Percentiles rank a stretch among this genome's conserved stretches.
Conservation (phyloP, 805 yeast species). For the Candida xyloterini region DNA sequence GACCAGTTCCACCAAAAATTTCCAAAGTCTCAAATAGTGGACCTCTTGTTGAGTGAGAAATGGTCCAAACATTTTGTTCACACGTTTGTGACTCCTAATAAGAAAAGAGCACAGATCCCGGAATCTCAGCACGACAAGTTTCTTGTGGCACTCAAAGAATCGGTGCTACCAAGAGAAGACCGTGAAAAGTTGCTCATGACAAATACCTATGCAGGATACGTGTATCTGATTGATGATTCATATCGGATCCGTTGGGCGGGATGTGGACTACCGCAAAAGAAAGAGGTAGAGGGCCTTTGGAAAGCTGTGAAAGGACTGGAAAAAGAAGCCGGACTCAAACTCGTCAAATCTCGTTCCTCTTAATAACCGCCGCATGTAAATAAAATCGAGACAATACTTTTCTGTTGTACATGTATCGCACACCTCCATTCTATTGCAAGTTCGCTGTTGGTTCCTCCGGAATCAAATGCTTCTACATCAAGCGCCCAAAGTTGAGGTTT, state of each 20-base stretch:
- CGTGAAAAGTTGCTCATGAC: slow-evolving; percentile 62
- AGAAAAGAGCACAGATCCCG: slow-evolving; percentile 25
- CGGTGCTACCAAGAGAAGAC: slow-evolving; percentile 52
- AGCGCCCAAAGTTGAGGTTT: not conserved
- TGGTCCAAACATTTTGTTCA: slow-evolving; percentile 65
- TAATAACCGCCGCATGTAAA: slow-evolving; percentile 12
- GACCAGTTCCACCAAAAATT: slow-evolving; percentile 37
- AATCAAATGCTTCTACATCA: slow-evolving; percentile 12
- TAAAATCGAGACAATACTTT: not conserved
- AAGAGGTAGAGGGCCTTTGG: slow-evolving; percentile 64
- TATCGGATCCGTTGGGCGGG: slow-evolving; percentile 89
- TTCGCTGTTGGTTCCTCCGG: slow-evolving; percentile 10
- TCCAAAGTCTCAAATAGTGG: slow-evolving; percentile 68
- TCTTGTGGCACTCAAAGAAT: slow-evolving; percentile 57
- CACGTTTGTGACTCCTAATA: slow-evolving; percentile 47
- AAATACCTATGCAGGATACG: slow-evolving; percentile 79
- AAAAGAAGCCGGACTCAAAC: slow-evolving; percentile 37
- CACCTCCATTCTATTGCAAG: slow-evolving; percentile 12
- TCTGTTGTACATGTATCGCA: slow-evolving; percentile 1
- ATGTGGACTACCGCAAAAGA: slow-evolving; percentile 72
- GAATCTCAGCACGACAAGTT: slow-evolving; percentile 45
- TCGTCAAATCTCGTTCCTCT: slow-evolving; percentile 12
- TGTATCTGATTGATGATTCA: slow-evolving; percentile 70
- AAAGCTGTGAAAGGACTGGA: slow-evolving; percentile 59
- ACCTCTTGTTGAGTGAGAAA: slow-evolving; percentile 72